These are phyloP conservation scores for Rehmannia glutinosa DNA, from an alignment of 257 asterid genomes.

Conservation along the genomic window DNA sequence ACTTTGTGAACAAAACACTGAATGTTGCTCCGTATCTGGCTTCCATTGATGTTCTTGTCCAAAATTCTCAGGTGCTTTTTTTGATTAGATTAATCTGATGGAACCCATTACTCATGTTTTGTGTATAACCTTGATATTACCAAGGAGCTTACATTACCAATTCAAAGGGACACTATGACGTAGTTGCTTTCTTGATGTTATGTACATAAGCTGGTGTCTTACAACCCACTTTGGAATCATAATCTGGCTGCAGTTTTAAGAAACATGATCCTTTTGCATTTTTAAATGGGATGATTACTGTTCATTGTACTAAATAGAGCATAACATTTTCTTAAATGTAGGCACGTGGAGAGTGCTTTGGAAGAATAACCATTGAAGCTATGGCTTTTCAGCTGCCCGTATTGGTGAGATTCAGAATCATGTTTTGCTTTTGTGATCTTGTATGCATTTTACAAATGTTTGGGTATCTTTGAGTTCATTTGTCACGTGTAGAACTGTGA, in stretches of 20 bases:
- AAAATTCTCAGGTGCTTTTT: conserved; percentile 82
- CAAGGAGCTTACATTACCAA: conserved; percentile 9
- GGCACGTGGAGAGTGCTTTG: conserved; percentile 99
- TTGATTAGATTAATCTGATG: background rate
- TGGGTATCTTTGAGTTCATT: background rate
- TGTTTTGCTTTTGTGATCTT: background rate
- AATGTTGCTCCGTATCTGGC: conserved; percentile 93
- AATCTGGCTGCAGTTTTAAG: too few relatives aligned
- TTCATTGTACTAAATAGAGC: conserved; percentile 4
- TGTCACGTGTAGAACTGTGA: background rate
- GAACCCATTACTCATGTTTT: background rate
- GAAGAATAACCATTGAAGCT: conserved; percentile 98
- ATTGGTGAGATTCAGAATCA: conserved; percentile 47
- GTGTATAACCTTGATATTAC: background rate
- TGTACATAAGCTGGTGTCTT: background rate
- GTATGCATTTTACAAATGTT: background rate
- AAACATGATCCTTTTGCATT: conserved; percentile 1
- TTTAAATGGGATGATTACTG: conserved; percentile 4
- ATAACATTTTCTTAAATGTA: conserved; percentile 22
- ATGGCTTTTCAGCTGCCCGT: conserved; percentile 99
- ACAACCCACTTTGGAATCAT: background rate
- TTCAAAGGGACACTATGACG: background rate
- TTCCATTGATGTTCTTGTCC: conserved; percentile 85
- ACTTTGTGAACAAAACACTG: conserved; percentile 85
- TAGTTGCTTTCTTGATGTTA: background rate